Conservation (phyloP, 495 filamentous ascomycete species). For the Penicillium steckii region DNA sequence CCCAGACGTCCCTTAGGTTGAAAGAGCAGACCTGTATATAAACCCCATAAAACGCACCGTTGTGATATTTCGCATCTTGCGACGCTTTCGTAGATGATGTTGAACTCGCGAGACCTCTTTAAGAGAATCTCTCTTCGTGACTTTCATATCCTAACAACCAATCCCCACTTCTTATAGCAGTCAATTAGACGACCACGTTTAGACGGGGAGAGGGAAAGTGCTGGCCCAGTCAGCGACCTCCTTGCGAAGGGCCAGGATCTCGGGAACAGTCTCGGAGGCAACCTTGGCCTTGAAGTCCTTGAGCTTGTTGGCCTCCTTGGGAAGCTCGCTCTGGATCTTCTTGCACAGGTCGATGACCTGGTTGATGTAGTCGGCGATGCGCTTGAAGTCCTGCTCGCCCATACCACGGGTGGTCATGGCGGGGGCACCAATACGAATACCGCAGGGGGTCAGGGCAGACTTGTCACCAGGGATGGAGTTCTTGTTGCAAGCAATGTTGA, state of each 20-base stretch:
- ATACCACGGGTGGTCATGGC: conserved; percentile 97
- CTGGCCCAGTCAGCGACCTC: conserved; percentile 87
- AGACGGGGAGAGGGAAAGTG: conserved; percentile 89
- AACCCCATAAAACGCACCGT: conserved; percentile 43
- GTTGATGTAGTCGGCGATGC: conserved; percentile 87
- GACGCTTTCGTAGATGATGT: conserved; percentile 30
- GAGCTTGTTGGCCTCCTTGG: conserved; percentile 97
- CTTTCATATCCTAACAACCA: conserved; percentile 17
- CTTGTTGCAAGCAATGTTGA: conserved; percentile 99
- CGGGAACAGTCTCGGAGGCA: conserved; percentile 67
- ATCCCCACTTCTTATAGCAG: neutral
- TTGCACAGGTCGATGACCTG: conserved; percentile 77
- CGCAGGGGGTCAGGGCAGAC: conserved; percentile 90
- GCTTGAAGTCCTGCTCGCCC: conserved; percentile 89
- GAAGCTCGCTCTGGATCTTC: conserved; percentile 76
- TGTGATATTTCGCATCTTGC: conserved; percentile 25
- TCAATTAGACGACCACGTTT: conserved; percentile 25
- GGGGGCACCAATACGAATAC: conserved; percentile 93
- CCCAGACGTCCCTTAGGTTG: conserved; percentile 48
- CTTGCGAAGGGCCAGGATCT: conserved; percentile 79
- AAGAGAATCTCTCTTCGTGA: conserved; percentile 21
- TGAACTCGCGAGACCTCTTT: conserved; percentile 29
- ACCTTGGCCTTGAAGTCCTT: conserved; percentile 99
- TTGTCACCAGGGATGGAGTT: conserved; percentile 98
- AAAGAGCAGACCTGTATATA: conserved; percentile 48